A percentile compares a stretch with the other conserved stretches of the same genome.
phyloP scores from a whole-genome alignment of 148 eudicot species.

The Salicornia ramosissima region DNA sequence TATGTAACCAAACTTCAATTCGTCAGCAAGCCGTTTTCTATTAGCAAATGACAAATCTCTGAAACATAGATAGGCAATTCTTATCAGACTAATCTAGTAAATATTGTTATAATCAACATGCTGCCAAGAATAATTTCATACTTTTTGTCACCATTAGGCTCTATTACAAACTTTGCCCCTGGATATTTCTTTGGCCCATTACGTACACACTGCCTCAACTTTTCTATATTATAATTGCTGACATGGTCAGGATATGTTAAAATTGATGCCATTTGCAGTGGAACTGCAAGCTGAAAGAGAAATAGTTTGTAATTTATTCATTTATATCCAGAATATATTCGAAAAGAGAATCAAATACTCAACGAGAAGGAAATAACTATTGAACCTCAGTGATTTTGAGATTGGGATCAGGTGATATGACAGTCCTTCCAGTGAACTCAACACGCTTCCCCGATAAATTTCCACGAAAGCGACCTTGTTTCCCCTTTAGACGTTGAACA shows the following conservation, averaged over 20 bases:
- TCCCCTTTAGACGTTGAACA: slow-evolving; percentile 95
- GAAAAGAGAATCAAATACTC: neutral
- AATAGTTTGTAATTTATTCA: slow-evolving; percentile 2
- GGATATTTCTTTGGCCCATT: slow-evolving; percentile 90
- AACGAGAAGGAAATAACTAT: neutral
- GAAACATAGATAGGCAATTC: slow-evolving; percentile 26
- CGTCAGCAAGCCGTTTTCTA: slow-evolving; percentile 76
- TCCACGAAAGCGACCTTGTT: slow-evolving; percentile 93
- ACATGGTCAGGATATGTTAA: slow-evolving; percentile 88
- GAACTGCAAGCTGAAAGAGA: slow-evolving; percentile 76
- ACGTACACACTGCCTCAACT: slow-evolving; percentile 82
- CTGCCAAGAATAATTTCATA: slow-evolving; percentile 27
- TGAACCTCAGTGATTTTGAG: slow-evolving; percentile 90
- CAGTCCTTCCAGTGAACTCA: slow-evolving; percentile 95
- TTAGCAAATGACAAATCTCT: slow-evolving; percentile 56
- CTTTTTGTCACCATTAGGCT: slow-evolving; percentile 61
- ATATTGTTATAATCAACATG: neutral
- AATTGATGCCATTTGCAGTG: slow-evolving; percentile 73
- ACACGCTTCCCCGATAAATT: slow-evolving; percentile 98
- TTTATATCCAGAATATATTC: too few species aligned
- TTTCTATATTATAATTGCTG: slow-evolving; percentile 84
- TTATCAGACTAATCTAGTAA: neutral
- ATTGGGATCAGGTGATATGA: slow-evolving; percentile 98
- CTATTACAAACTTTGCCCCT: slow-evolving; percentile 70
- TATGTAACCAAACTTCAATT: slow-evolving; percentile 73